phyloP scores from a whole-genome alignment of 179 eudicot genomes.

The Camellia oleifera region DNA sequence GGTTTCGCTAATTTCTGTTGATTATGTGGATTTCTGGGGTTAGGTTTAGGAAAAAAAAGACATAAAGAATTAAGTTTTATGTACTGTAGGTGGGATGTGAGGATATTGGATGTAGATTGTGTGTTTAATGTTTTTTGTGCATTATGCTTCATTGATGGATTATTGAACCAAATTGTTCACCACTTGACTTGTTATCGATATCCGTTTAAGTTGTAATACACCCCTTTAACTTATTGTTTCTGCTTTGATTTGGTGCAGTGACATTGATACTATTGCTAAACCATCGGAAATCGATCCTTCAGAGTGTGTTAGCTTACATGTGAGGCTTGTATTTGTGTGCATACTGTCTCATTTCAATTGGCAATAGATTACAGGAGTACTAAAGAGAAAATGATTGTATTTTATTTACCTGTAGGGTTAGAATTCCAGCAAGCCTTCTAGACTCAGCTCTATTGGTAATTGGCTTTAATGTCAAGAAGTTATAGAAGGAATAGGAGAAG shows the following conservation, averaged over 20 bases:
- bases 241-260: conserved; percentile 48
- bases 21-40: not conserved
- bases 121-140: not conserved
- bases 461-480: conserved; percentile 92
- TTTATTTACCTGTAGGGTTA: conserved; percentile 36
- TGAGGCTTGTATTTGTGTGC: conserved; percentile 30
- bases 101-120: not conserved
- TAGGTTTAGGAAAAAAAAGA: not conserved
- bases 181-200: not conserved
- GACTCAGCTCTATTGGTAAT: conserved; percentile 65
- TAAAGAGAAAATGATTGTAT: conserved; percentile 4
- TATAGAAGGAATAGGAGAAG: conserved; percentile 50
- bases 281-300: conserved; percentile 44
- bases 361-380: conserved; percentile 9
- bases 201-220: not conserved
- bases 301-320: conserved; percentile 36
- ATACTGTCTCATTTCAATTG: not conserved
- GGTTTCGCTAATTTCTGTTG: not conserved
- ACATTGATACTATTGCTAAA: conserved; percentile 33
- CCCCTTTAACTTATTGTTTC: conserved; percentile 6
- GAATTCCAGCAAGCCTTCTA: conserved; percentile 33
- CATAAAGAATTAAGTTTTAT: conserved; percentile 4
- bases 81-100: not conserved
- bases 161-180: not conserved
- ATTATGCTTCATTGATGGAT: not conserved